Evolutionary conservation across 768 basidiomycete species (phyloP).

Genomic region (Leccinum imitatum): DNA sequence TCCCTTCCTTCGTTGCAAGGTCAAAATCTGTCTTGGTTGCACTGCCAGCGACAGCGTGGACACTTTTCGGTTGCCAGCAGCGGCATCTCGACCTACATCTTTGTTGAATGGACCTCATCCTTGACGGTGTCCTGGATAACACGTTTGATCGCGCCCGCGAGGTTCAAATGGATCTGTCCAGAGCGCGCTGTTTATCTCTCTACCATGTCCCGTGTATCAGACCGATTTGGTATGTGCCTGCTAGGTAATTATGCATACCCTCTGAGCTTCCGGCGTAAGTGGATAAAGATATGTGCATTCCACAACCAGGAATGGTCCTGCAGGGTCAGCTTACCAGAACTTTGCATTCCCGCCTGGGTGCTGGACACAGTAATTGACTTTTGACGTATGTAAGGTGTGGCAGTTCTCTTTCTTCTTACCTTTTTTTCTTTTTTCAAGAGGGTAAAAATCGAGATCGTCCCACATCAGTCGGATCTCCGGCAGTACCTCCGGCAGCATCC

Average conservation of each 20-base stretch:
- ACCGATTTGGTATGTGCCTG: slow-evolving; percentile 6
- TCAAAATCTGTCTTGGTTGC: slow-evolving; percentile 19
- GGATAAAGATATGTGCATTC: slow-evolving; percentile 6
- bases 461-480: not conserved
- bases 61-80: slow-evolving; percentile 7
- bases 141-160: slow-evolving; percentile 13
- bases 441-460: not conserved
- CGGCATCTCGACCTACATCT: slow-evolving; percentile 15
- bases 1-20: slow-evolving; percentile 24
- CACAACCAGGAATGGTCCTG: slow-evolving; percentile 3
- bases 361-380: slow-evolving; percentile 2
- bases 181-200: slow-evolving; percentile 21
- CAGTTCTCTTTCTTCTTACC: not conserved
- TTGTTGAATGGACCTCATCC: slow-evolving; percentile 5
- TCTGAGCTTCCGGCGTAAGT: slow-evolving; percentile 1
- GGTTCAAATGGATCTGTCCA: slow-evolving; percentile 22
- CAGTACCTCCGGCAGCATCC: not conserved
- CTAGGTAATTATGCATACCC: slow-evolving; percentile 1
- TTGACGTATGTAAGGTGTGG: not conserved
- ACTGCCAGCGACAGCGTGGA: slow-evolving; percentile 3
- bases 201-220: slow-evolving; percentile 4
- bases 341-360: not conserved
- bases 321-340: slow-evolving; percentile 17
- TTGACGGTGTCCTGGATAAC: slow-evolving; percentile 14
- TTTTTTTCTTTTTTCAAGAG: not conserved